Percentiles rank a stretch among this genome's conserved stretches.
Conservation (phyloP, 805 yeast species). For the Metschnikowia arizonensis region DNA sequence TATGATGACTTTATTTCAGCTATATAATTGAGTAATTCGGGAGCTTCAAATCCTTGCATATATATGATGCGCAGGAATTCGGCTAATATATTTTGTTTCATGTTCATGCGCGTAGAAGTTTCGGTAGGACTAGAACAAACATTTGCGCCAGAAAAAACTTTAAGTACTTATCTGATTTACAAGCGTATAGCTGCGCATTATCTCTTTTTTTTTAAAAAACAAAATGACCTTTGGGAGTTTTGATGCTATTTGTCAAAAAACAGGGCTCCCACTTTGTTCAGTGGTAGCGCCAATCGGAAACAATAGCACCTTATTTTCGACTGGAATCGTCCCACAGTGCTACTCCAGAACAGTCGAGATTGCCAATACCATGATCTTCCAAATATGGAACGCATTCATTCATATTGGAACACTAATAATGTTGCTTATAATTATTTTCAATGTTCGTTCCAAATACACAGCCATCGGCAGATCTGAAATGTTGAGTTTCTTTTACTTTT, state of each 20-base stretch:
- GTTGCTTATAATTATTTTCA: slow-evolving; percentile 65
- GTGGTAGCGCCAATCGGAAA: slow-evolving; percentile 53
- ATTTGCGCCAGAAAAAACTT: slow-evolving; percentile 4
- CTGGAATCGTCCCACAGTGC: slow-evolving; percentile 73
- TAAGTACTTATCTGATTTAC: slow-evolving; percentile 1
- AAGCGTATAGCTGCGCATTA: not conserved
- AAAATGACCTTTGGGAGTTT: slow-evolving; percentile 70
- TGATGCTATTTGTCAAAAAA: slow-evolving; percentile 53
- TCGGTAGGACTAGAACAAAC: slow-evolving; percentile 1
- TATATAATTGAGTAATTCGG: not conserved
- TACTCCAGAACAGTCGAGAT: slow-evolving; percentile 81
- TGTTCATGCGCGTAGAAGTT: not conserved
- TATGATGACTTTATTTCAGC: slow-evolving; percentile 4
- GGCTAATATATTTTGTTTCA: slow-evolving; percentile 3
- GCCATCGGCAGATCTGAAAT: slow-evolving; percentile 92
- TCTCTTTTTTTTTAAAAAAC: not conserved
- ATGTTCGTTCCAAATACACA: slow-evolving; percentile 80
- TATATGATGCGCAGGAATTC: not conserved
- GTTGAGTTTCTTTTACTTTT: slow-evolving; percentile 63
- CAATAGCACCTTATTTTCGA: slow-evolving; percentile 28
- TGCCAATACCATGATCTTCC: slow-evolving; percentile 89
- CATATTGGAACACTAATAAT: slow-evolving; percentile 71
- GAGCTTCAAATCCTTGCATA: not conserved
- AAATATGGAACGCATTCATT: slow-evolving; percentile 81
- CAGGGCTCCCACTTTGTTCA: slow-evolving; percentile 78